These are phyloP conservation scores for Macrocystidia cucumis DNA, from an alignment of 1,284 basidiomycete genomes.

Conservation along the genomic window DNA sequence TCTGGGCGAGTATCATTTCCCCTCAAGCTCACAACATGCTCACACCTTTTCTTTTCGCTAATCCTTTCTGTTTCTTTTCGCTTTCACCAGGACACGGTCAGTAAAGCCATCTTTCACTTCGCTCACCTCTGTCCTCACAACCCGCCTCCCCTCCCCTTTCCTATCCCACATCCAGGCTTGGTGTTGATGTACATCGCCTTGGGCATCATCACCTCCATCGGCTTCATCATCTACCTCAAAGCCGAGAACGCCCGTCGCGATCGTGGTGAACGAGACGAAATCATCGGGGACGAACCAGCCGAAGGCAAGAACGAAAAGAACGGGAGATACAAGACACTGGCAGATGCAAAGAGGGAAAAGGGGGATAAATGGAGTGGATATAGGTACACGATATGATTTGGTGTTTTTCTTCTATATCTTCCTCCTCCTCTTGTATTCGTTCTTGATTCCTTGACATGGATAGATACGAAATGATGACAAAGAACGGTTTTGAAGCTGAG, in stretches of 20 bases:
- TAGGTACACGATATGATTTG: constrained; percentile 33
- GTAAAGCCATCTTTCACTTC: too few relatives aligned
- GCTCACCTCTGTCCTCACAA: background rate
- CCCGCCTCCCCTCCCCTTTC: background rate
- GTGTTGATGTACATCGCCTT: constrained; percentile 66
- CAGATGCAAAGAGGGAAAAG: constrained; percentile 47
- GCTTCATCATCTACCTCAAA: constrained; percentile 39
- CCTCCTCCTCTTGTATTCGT: too few relatives aligned
- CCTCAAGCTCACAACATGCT: too few relatives aligned
- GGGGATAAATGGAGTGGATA: constrained; percentile 58
- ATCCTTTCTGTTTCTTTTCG: background rate
- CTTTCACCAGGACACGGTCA: constrained; percentile 35
- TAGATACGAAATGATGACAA: too few relatives aligned
- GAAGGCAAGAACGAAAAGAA: constrained; percentile 29
- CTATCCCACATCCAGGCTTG: constrained; percentile 25
- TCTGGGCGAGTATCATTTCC: constrained; percentile 37
- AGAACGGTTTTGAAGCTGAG: too few relatives aligned
- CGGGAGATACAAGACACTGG: constrained; percentile 37
- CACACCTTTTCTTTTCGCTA: background rate
- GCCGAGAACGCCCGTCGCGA: constrained; percentile 57
- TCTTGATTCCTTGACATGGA: too few relatives aligned
- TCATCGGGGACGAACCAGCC: constrained; percentile 40
- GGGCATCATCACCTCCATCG: constrained; percentile 45
- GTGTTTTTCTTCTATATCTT: too few relatives aligned
- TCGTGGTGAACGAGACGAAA: constrained; percentile 59